Percentiles rank a stretch among this genome's conserved stretches.
Evolutionary conservation across 495 filamentous ascomycete species (phyloP).

Genomic region (Lophiostoma macrostomum): DNA sequence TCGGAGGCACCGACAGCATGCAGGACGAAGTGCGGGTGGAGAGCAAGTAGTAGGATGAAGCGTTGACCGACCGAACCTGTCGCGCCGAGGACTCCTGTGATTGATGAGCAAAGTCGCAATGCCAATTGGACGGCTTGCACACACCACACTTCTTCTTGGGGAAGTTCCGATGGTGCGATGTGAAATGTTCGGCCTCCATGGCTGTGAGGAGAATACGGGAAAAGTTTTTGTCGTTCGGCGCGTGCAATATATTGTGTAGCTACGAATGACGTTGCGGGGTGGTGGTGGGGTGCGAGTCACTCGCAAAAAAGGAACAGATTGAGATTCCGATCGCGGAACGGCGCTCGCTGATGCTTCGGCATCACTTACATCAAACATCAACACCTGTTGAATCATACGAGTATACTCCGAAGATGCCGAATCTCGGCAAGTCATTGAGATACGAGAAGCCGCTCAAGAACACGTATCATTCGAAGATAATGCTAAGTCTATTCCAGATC

Average conservation of each 20-base stretch:
- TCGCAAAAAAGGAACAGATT: background rate
- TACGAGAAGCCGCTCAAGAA: slow-evolving; percentile 4
- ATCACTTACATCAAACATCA: too few species aligned
- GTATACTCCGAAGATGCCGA: background rate
- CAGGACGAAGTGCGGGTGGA: slow-evolving; percentile 45
- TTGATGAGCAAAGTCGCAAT: slow-evolving; percentile 1
- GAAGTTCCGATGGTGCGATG: slow-evolving; percentile 35
- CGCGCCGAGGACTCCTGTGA: slow-evolving; percentile 44
- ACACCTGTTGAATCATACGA: too few species aligned
- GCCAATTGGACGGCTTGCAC: slow-evolving; percentile 12
- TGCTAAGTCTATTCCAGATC: slow-evolving; percentile 1
- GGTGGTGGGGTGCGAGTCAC: slow-evolving; percentile 5
- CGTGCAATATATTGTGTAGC: background rate
- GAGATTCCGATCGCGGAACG: slow-evolving; percentile 2
- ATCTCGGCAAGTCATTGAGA: background rate
- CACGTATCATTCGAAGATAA: background rate
- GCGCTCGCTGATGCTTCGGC: too few species aligned
- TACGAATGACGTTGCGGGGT: too few species aligned
- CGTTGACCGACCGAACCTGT: slow-evolving; percentile 47
- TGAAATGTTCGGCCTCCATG: slow-evolving; percentile 43
- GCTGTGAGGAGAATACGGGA: too few species aligned
- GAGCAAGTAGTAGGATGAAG: slow-evolving; percentile 46
- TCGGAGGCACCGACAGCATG: slow-evolving; percentile 44
- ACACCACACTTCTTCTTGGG: slow-evolving; percentile 44
- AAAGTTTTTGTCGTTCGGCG: slow-evolving; percentile 3